Evolutionary conservation across 768 basidiomycete species (phyloP).

Genomic region (Kwoniella bestiolae): DNA sequence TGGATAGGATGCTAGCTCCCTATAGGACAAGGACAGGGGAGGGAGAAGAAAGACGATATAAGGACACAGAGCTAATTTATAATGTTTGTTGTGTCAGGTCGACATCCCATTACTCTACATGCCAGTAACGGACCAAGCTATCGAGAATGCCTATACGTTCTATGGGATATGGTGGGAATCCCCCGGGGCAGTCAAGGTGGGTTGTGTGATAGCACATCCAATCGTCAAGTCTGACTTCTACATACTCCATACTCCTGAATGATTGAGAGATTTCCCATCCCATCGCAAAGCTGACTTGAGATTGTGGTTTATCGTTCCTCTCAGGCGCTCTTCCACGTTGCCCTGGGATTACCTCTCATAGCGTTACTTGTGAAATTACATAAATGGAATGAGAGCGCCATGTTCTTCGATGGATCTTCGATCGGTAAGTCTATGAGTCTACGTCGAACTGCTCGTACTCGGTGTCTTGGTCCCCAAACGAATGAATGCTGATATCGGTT

Average conservation of each 20-base stretch:
- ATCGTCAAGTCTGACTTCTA: not conserved
- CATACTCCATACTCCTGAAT: not conserved
- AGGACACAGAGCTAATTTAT: too few relatives aligned
- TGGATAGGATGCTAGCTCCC: too few relatives aligned
- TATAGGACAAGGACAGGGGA: too few relatives aligned
- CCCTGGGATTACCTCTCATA: constrained; percentile 75
- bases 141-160: constrained; percentile 81
- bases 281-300: too few relatives aligned
- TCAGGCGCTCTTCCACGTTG: constrained; percentile 88
- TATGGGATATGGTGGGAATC: constrained; percentile 92
- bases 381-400: constrained; percentile 87
- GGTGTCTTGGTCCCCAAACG: too few relatives aligned
- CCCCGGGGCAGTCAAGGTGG: constrained; percentile 88
- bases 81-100: constrained; percentile 67
- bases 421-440: constrained; percentile 65
- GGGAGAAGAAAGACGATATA: too few relatives aligned
- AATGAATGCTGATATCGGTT: too few relatives aligned
- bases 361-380: constrained; percentile 78
- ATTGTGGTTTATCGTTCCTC: not conserved
- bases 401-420: constrained; percentile 91
- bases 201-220: constrained; percentile 30
- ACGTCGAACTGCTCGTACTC: too few relatives aligned
- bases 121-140: constrained; percentile 69
- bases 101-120: constrained; percentile 79
- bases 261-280: too few relatives aligned